Conservation (phyloP, 2,329 filamentous ascomycete species). For the Cladosporium sp. region DNA sequence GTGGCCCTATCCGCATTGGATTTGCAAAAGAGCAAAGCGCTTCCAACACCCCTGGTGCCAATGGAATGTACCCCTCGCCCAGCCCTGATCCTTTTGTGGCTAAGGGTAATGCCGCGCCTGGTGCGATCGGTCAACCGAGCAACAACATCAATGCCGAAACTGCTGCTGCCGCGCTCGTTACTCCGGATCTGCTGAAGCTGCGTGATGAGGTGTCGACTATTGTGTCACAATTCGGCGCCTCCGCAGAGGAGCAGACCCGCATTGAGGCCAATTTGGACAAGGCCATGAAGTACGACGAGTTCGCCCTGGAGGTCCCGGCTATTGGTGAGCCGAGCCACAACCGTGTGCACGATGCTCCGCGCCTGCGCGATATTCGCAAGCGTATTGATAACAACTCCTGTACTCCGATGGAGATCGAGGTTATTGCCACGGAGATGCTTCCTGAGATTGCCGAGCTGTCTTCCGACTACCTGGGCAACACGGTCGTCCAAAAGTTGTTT, state of each 20-base stretch:
- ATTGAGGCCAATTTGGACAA: constrained; percentile 71
- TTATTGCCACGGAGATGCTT: constrained; percentile 88
- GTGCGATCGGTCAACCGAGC: constrained; percentile 27
- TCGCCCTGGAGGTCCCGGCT: constrained; percentile 79
- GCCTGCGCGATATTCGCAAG: constrained; percentile 93
- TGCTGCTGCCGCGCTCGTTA: constrained; percentile 55
- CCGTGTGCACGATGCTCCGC: constrained; percentile 87
- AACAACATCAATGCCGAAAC: constrained; percentile 41
- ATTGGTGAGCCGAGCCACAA: constrained; percentile 85
- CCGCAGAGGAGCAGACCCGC: constrained; percentile 68
- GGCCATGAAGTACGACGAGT: constrained; percentile 70
- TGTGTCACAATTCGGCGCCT: constrained; percentile 82
- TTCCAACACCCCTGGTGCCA: constrained; percentile 81
- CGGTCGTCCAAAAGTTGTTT: constrained; percentile 98
- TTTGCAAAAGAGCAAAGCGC: constrained; percentile 94
- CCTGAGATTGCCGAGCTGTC: constrained; percentile 93
- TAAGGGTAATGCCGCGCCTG: constrained; percentile 34
- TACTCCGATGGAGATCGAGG: constrained; percentile 82
- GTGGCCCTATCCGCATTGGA: constrained; percentile 90
- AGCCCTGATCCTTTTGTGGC: constrained; percentile 76
- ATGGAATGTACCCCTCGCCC: constrained; percentile 82
- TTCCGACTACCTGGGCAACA: constrained; percentile 96
- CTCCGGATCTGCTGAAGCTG: constrained; percentile 72
- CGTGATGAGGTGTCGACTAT: constrained; percentile 80
- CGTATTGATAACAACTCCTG: constrained; percentile 93